These are phyloP conservation scores for Pythium folliculosum DNA, from an alignment of 352 stramenopile species.

Conservation along the genomic window DNA sequence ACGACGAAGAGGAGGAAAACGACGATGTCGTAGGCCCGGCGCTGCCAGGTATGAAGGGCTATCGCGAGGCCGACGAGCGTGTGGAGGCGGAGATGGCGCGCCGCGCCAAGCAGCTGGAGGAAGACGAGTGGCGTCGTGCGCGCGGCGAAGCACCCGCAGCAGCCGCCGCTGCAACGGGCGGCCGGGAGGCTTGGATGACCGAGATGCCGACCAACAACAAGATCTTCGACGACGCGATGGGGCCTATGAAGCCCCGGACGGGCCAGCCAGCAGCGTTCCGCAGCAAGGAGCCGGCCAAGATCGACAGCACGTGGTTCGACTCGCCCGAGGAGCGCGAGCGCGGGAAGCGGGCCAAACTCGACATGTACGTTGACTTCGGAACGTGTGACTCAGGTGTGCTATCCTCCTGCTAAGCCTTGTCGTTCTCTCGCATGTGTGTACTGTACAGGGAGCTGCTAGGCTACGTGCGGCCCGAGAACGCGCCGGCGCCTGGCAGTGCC, in stretches of 20 bases:
- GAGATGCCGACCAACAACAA: constrained; percentile 80
- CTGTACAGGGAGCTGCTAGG: constrained; percentile 69
- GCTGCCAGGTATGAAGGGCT: constrained; percentile 78
- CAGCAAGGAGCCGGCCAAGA: constrained; percentile 69
- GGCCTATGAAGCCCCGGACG: constrained; percentile 38
- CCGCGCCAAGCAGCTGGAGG: constrained; percentile 53
- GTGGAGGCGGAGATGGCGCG: constrained; percentile 76
- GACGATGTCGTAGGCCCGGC: constrained; percentile 69
- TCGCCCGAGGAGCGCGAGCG: constrained; percentile 79
- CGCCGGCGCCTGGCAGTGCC: constrained; percentile 21
- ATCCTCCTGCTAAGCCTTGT: too few species aligned
- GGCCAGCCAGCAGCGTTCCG: constrained; percentile 67
- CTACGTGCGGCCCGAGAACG: constrained; percentile 80
- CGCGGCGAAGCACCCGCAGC: constrained; percentile 20
- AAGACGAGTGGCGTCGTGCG: constrained; percentile 65
- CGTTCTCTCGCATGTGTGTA: background rate
- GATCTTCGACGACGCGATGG: constrained; percentile 70
- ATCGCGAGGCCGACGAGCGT: constrained; percentile 62
- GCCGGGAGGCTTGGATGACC: constrained; percentile 83
- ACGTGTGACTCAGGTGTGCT: too few species aligned
- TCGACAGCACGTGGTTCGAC: constrained; percentile 86
- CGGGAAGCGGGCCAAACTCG: constrained; percentile 73
- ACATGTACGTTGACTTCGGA: constrained; percentile 52
- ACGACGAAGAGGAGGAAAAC: constrained; percentile 31
- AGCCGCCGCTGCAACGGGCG: background rate